Conservation (phyloP, 1,139 yeast species). For the Yamadazyma aaseri region DNA sequence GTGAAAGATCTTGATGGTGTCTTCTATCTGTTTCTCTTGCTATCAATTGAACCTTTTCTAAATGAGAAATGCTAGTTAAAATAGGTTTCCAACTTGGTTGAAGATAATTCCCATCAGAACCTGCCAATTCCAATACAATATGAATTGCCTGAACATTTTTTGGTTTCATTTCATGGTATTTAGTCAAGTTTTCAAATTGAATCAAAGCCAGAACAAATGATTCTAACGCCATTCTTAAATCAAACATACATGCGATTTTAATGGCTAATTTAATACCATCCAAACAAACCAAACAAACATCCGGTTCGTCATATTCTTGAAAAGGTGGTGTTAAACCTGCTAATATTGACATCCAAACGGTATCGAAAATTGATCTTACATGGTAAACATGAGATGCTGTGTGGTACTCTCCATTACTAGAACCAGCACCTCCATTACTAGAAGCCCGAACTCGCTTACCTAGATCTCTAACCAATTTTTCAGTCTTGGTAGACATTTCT, state of each 20-base stretch:
- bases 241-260: slow-evolving; percentile 81
- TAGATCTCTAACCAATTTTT: slow-evolving; percentile 71
- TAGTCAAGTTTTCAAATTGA: slow-evolving; percentile 80
- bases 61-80: slow-evolving; percentile 79
- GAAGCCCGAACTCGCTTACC: slow-evolving; percentile 34
- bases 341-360: slow-evolving; percentile 93
- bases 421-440: neutral
- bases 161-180: slow-evolving; percentile 71
- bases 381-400: slow-evolving; percentile 79
- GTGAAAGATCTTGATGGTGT: slow-evolving; percentile 44
- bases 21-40: slow-evolving; percentile 75
- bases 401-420: neutral
- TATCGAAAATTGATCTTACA: slow-evolving; percentile 90
- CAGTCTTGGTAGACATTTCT: slow-evolving; percentile 89
- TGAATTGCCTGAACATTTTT: slow-evolving; percentile 83
- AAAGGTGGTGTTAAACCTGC: slow-evolving; percentile 95
- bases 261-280: slow-evolving; percentile 86
- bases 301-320: slow-evolving; percentile 81
- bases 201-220: slow-evolving; percentile 89
- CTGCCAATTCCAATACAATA: slow-evolving; percentile 72
- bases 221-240: slow-evolving; percentile 77
- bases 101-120: slow-evolving; percentile 72
- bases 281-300: slow-evolving; percentile 66
- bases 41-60: slow-evolving; percentile 84
- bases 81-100: slow-evolving; percentile 81